Evolutionary conservation across 2,329 filamentous ascomycete species (phyloP).

Genomic region (Dissoconium aciculare): DNA sequence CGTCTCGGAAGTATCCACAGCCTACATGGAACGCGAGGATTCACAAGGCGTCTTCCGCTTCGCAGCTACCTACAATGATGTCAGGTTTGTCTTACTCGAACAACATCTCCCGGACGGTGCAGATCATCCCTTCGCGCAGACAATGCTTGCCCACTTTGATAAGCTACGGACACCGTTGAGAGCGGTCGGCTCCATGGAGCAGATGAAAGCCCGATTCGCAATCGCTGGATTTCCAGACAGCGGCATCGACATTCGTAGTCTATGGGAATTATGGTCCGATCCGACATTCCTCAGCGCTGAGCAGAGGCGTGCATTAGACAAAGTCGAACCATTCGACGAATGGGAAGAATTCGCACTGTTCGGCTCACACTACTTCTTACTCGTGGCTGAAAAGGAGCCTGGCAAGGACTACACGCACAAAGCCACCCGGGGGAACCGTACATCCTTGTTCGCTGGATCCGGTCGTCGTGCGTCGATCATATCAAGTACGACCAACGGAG

Average conservation of each 20-base stretch:
- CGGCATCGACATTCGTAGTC: slow-evolving; percentile 44
- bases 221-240: slow-evolving; percentile 48
- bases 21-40: slow-evolving; percentile 65
- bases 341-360: slow-evolving; percentile 91
- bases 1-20: slow-evolving; percentile 78
- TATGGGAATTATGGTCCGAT: slow-evolving; percentile 75
- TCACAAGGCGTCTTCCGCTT: slow-evolving; percentile 64
- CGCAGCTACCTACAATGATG: slow-evolving; percentile 56
- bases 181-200: slow-evolving; percentile 47
- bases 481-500: slow-evolving; percentile 7
- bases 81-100: slow-evolving; percentile 74
- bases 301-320: slow-evolving; percentile 49
- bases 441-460: slow-evolving; percentile 13
- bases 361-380: slow-evolving; percentile 66
- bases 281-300: slow-evolving; percentile 46
- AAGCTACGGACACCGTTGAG: slow-evolving; percentile 68
- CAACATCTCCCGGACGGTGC: slow-evolving; percentile 68
- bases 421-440: slow-evolving; percentile 13
- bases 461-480: slow-evolving; percentile 9
- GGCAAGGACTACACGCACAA: slow-evolving; percentile 15
- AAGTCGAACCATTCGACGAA: slow-evolving; percentile 76
- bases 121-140: slow-evolving; percentile 68
- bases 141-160: slow-evolving; percentile 71
- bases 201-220: slow-evolving; percentile 55
- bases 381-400: slow-evolving; percentile 43